Conservation (phyloP, 179 eudicot genomes). For the Carnegiea gigantea region DNA sequence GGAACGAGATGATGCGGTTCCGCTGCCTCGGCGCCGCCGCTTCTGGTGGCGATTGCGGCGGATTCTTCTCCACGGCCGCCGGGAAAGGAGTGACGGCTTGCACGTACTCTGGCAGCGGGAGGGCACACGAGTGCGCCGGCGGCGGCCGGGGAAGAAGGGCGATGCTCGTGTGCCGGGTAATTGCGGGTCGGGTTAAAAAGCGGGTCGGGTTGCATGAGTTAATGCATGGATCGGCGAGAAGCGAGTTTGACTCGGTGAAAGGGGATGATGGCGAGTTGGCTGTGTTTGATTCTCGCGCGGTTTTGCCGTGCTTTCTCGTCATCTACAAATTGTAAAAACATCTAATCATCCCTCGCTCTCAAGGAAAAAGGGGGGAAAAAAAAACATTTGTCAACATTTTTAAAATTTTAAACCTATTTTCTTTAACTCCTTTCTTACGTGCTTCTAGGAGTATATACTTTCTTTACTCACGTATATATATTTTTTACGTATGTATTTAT, state of each 20-base stretch:
- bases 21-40: constrained; percentile 51
- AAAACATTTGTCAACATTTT: constrained; percentile 13
- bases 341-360: background rate
- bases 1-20: constrained; percentile 74
- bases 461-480: no score
- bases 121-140: constrained; percentile 77
- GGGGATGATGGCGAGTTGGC: constrained; percentile 75
- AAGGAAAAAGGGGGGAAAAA: background rate
- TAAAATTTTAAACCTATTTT: constrained; percentile 3
- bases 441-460: no score
- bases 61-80: constrained; percentile 29
- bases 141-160: constrained; percentile 77
- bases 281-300: constrained; percentile 83
- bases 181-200: constrained; percentile 78
- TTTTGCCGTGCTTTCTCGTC: constrained; percentile 87
- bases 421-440: background rate
- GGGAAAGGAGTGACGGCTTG: constrained; percentile 43
- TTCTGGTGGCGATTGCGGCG: background rate
- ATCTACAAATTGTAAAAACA: constrained; percentile 50
- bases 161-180: constrained; percentile 83
- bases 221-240: background rate
- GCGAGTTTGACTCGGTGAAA: constrained; percentile 59
- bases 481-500: no score
- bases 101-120: constrained; percentile 76
- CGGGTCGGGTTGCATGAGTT: constrained; percentile 38